Base-by-base conservation (phyloP, 768 basidiomycete species). In the Boletus huronensis region DNA sequence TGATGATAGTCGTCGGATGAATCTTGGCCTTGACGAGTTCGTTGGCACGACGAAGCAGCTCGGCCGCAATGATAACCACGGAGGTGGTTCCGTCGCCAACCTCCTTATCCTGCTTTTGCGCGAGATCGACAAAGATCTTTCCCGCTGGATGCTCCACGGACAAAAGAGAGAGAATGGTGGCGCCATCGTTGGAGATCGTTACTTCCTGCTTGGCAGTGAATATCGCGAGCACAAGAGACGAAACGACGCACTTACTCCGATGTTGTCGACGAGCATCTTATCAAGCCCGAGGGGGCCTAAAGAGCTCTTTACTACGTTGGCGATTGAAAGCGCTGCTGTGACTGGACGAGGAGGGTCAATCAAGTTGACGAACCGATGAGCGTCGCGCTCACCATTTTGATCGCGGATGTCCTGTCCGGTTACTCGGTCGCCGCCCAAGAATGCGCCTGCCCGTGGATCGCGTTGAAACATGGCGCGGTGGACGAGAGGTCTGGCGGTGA, bases 1-100 rank as follows among this genome's bases (percentile, higher is more conserved):
- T 97, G 73, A 99, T 99, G 74, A 99, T 96, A 6, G 97, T 98
- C 2, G 97, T 99, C 0, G 97, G 97, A 72, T 99, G 97, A 50
- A 99, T 98, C 74, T 93, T 98, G 60, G 92, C 87, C 75, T 97
- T 93, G 61, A 99, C 94, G 41, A 99, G 87, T 70, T 98, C 97
- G 69, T 98, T 98, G 52, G 96, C 97, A 50, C 97, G 84, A 58
- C 92, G 87, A 60, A 98, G 79, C 43, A 98, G 83, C 72, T 98
- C 97, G n/a, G 97, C 94, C 50, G 95, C 95, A 68, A 99, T 82
- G 62, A 99, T 91, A 45, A 99, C 97, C 40, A 99, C 97, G 23
- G 94, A 98, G 3, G 97, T 99, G 8, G 97, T 99, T 14, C 97
- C 97, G 75, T 99, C 97, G 35, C 97, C 97, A 10, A 99, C 97